Evolutionary conservation across 192 early-diverging fungal species (phyloP).

Genomic region (Spizellomyces sp.): DNA sequence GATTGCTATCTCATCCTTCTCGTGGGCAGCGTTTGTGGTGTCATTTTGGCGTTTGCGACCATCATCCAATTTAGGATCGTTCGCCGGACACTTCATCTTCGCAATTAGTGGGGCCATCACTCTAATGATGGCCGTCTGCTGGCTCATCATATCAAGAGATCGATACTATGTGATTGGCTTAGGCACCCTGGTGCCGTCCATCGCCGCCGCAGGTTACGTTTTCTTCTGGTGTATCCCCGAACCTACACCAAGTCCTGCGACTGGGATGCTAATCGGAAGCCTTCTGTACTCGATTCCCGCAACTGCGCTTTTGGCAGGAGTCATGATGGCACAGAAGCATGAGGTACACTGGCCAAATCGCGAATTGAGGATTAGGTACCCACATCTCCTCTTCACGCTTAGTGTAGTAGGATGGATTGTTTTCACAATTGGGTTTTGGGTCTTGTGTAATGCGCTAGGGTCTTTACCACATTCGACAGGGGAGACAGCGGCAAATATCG

Average conservation of each 20-base stretch:
- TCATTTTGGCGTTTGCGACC: too few species aligned
- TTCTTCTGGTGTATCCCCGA: background rate
- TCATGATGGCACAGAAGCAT: background rate
- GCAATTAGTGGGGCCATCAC: background rate
- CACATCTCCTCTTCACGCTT: background rate
- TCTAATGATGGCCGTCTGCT: background rate
- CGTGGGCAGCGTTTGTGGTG: too few species aligned
- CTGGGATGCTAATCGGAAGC: background rate
- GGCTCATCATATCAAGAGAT: background rate
- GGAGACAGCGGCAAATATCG: background rate
- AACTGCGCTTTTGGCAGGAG: background rate
- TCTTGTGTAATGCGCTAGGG: background rate
- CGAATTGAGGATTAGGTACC: background rate
- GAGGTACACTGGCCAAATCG: background rate
- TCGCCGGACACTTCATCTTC: background rate
- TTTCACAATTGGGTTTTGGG: conserved; percentile 4
- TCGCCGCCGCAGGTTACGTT: background rate
- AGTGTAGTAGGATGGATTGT: background rate
- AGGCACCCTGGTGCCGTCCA: background rate
- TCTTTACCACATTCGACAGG: background rate
- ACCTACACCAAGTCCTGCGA: too few species aligned
- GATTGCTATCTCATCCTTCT: too few species aligned
- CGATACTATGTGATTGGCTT: too few species aligned
- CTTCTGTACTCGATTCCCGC: background rate
- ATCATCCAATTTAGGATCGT: background rate